phyloP scores from a whole-genome alignment of 331 rosid species.

The Spiraea crenata region DNA sequence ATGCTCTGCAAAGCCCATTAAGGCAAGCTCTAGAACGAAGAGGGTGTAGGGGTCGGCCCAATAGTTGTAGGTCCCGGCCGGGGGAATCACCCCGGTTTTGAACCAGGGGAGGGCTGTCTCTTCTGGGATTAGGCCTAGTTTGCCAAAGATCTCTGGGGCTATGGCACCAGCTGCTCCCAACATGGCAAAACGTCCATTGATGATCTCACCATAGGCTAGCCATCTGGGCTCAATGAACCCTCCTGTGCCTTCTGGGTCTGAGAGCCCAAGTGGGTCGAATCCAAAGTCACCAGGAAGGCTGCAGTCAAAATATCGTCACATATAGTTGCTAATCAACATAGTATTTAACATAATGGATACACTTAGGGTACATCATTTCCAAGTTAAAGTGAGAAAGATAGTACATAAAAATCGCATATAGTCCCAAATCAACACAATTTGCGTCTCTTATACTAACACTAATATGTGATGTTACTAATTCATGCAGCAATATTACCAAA shows the following conservation, averaged over 20 bases:
- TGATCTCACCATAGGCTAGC: constrained; percentile 89
- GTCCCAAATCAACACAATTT: no score
- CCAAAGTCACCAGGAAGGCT: constrained; percentile 95
- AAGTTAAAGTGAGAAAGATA: no score
- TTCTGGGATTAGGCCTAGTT: constrained; percentile 64
- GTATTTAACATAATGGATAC: no score
- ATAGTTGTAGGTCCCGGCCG: constrained; percentile 84
- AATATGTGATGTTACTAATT: no score
- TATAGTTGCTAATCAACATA: no score
- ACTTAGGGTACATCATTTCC: no score
- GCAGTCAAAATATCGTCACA: background rate
- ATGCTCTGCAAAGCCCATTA: constrained; percentile 97
- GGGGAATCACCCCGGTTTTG: constrained; percentile 88
- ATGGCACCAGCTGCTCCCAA: constrained; percentile 80
- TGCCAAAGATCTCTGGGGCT: constrained; percentile 86
- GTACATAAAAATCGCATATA: no score
- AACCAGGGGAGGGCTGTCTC: constrained; percentile 99
- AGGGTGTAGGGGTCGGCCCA: constrained; percentile 97
- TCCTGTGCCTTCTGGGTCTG: constrained; percentile 97
- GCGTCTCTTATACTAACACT: no score
- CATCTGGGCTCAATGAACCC: constrained; percentile 95
- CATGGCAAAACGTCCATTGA: constrained; percentile 92
- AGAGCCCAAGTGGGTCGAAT: constrained; percentile 89
- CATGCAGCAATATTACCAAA: no score
- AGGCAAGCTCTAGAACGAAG: constrained; percentile 69